Base-by-base conservation (phyloP, 2,329 filamentous ascomycete genomes). In the Zelopaecilomyces penicillatus region DNA sequence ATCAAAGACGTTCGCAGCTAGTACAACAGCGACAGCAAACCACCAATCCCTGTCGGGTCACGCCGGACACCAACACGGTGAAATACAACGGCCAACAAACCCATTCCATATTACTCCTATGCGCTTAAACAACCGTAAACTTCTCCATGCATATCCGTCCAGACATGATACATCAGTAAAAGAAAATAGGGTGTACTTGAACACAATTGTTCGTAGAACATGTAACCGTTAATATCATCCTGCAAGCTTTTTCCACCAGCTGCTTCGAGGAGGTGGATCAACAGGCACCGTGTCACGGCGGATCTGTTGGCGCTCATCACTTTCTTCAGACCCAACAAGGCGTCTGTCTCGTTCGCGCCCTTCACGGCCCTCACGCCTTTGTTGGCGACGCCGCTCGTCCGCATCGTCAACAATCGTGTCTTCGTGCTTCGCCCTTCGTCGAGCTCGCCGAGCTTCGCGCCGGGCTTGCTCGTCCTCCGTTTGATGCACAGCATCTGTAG, bases 191-290 rank as follows among this genome's bases (percentile, higher is more conserved):
- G 36, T 50, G 41, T 52, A 37, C 29, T 37, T 39, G 37, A 38
- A 44, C 28, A 47, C 49, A 43, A 48, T 53, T 45, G 39, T 50
- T 48, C 46, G 49, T 50, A 33, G 39, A 39, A 30, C 35, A 47
- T 39, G 38, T 36, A 45, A 33, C 32, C 37, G 28, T 33, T 32
- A 42, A 39, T 41, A 44, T 58, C 50, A 65, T 43, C 69, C 68
- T 5, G 70, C 71, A 42, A 78, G 59, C 65, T 78, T 78, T 63
- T 65, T 75, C 76, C 76, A 80, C 76, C 76, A 79, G 51, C 74
- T 78, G 49, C 70, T 76, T 46, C 74, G 65, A 19, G 74, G 74
- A 9, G 72, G 65, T 35, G 60, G 32, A n/a, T 75, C 72, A 50
- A 66, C 65, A 41, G 70, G 68, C 26, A 65, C 54, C 19, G 67